These are phyloP conservation scores for Xanthoconium stramineum DNA, from an alignment of 768 basidiomycete species.

Conservation along the genomic window DNA sequence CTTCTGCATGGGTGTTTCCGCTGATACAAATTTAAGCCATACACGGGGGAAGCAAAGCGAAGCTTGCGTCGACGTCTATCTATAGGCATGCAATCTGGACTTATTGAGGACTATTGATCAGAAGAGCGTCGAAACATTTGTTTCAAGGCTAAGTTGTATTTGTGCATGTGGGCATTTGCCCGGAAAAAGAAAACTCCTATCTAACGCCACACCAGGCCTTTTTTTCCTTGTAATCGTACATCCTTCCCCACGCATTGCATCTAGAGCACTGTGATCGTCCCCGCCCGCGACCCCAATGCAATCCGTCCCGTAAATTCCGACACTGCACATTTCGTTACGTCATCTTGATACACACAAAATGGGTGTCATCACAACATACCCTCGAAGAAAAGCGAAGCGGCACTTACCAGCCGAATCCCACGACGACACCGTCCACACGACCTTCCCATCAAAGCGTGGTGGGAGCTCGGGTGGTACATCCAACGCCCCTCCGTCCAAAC, in stretches of 20 bases:
- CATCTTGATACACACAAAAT: neutral
- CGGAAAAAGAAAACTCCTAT: too few species aligned
- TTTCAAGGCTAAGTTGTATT: too few species aligned
- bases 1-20: too few species aligned
- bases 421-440: neutral
- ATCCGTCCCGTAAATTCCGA: slow-evolving; percentile 44
- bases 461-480: neutral
- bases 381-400: neutral
- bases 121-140: too few species aligned
- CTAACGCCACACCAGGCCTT: too few species aligned
- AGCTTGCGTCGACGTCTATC: too few species aligned
- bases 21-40: too few species aligned
- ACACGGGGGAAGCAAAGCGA: too few species aligned
- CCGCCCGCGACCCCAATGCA: slow-evolving; percentile 38
- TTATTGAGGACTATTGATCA: too few species aligned
- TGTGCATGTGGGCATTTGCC: too few species aligned
- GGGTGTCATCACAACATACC: neutral
- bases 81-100: too few species aligned
- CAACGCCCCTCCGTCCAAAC: neutral
- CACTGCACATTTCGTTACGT: slow-evolving; percentile 37
- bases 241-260: neutral
- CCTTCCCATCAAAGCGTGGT: neutral
- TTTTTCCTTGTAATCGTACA: too few species aligned
- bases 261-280: slow-evolving; percentile 15
- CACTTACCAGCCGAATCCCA: neutral